These are phyloP conservation scores for Syzygium aqueum DNA, from an alignment of 345 rosid species.

Conservation along the genomic window DNA sequence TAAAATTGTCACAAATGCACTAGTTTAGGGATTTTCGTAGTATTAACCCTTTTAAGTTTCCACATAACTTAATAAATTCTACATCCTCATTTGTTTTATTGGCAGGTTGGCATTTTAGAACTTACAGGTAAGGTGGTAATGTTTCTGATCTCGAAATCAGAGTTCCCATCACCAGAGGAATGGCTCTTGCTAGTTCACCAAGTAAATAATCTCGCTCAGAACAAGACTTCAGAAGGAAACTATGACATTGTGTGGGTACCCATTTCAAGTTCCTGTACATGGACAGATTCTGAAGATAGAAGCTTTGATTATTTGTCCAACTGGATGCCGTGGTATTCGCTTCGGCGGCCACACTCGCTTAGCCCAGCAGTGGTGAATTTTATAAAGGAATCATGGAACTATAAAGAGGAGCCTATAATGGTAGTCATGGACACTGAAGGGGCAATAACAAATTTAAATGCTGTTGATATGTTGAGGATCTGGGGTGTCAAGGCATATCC, in stretches of 20 bases:
- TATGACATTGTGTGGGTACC: slow-evolving; percentile 65
- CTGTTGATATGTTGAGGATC: slow-evolving; percentile 58
- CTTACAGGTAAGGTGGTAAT: slow-evolving; percentile 51
- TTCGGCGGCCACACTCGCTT: slow-evolving; percentile 40
- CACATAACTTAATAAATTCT: neutral
- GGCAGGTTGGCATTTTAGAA: slow-evolving; percentile 41
- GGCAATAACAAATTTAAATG: slow-evolving; percentile 39
- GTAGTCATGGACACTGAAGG: slow-evolving; percentile 56
- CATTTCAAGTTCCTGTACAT: slow-evolving; percentile 29
- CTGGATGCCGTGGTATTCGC: slow-evolving; percentile 57
- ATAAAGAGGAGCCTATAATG: slow-evolving; percentile 32
- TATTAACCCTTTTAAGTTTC: too few species aligned
- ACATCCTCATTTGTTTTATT: neutral
- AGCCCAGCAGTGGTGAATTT: slow-evolving; percentile 37
- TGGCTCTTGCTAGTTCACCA: slow-evolving; percentile 54
- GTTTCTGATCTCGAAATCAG: slow-evolving; percentile 55
- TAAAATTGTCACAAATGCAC: too few species aligned
- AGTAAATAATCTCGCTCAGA: slow-evolving; percentile 35
- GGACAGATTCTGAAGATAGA: slow-evolving; percentile 43
- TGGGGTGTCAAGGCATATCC: slow-evolving; percentile 79
- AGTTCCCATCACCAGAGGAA: slow-evolving; percentile 39
- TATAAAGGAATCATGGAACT: slow-evolving; percentile 49
- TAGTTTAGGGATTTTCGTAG: too few species aligned
- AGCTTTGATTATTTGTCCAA: slow-evolving; percentile 31
- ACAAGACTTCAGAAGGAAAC: slow-evolving; percentile 16